Evolutionary conservation across 345 rosid genomes (phyloP).

Genomic region (Sonneratia alba): DNA sequence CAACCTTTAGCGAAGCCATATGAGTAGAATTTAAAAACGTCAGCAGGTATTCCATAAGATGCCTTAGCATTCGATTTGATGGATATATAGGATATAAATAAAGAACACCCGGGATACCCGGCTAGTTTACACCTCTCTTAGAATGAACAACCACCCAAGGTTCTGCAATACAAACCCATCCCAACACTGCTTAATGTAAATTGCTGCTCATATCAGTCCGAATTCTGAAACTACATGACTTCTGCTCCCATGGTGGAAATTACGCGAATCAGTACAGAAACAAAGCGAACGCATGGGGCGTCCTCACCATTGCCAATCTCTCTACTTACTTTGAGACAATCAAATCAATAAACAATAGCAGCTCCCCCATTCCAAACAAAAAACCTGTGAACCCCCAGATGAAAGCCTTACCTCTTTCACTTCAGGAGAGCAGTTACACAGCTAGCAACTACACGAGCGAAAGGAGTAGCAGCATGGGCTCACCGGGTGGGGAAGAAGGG

Average conservation of each 20-base stretch:
- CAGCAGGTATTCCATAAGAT: not conserved
- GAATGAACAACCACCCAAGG: not conserved
- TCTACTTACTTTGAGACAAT: not conserved
- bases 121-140: not conserved
- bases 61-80: not conserved
- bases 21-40: not conserved
- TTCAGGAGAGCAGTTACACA: not conserved
- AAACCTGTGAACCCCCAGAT: not conserved
- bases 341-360: not conserved
- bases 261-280: no score
- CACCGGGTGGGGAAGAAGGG: not conserved
- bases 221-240: not conserved
- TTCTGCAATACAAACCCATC: not conserved
- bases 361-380: not conserved
- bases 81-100: not conserved
- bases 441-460: not conserved
- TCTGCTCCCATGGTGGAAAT: not conserved
- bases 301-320: not conserved
- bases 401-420: not conserved
- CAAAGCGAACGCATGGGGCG: no score
- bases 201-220: not conserved
- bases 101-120: no score
- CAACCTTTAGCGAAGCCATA: not conserved
- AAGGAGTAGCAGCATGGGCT: not conserved
- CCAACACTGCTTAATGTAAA: not conserved